A percentile compares a stretch with the other conserved stretches of the same genome.
These are phyloP conservation scores for Fusarium paranaense DNA, from an alignment of 2,329 filamentous ascomycete species.

Conservation along the genomic window DNA sequence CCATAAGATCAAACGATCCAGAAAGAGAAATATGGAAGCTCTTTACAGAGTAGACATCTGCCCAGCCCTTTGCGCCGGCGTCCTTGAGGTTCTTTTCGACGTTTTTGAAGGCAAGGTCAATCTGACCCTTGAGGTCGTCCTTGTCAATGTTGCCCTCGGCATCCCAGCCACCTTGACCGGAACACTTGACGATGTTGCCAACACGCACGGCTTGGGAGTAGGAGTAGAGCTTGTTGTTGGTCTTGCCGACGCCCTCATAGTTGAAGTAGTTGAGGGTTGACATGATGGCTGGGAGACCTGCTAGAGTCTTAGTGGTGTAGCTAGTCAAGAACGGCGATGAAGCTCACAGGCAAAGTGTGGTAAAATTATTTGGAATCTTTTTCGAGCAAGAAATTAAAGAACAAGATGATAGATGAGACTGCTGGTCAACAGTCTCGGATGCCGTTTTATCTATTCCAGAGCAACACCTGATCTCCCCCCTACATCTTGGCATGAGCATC, in stretches of 20 bases:
- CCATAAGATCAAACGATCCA: constrained; percentile 55
- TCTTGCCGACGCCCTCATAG: constrained; percentile 48
- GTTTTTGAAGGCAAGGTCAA: constrained; percentile 67
- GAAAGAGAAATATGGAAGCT: constrained; percentile 59
- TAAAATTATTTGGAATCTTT: background rate
- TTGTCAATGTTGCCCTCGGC: constrained; percentile 34
- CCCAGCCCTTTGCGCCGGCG: constrained; percentile 67
- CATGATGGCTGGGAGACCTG: constrained; percentile 33
- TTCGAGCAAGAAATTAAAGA: background rate
- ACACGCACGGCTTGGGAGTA: constrained; percentile 40
- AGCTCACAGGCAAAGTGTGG: background rate
- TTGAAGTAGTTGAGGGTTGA: constrained; percentile 48
- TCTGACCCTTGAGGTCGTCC: constrained; percentile 56
- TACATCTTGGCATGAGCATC: constrained; percentile 10
- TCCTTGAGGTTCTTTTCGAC: constrained; percentile 62
- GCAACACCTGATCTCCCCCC: background rate
- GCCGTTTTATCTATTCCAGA: constrained; percentile 24
- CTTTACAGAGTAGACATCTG: constrained; percentile 63
- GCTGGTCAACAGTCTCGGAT: background rate
- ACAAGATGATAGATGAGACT: background rate
- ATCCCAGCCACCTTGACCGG: constrained; percentile 41
- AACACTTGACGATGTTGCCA: constrained; percentile 37
- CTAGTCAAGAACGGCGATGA: background rate
- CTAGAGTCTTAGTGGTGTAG: background rate
- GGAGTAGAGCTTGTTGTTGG: constrained; percentile 38